phyloP scores from a whole-genome alignment of 2,329 filamentous ascomycete genomes.

The Scorias spongiosa region DNA sequence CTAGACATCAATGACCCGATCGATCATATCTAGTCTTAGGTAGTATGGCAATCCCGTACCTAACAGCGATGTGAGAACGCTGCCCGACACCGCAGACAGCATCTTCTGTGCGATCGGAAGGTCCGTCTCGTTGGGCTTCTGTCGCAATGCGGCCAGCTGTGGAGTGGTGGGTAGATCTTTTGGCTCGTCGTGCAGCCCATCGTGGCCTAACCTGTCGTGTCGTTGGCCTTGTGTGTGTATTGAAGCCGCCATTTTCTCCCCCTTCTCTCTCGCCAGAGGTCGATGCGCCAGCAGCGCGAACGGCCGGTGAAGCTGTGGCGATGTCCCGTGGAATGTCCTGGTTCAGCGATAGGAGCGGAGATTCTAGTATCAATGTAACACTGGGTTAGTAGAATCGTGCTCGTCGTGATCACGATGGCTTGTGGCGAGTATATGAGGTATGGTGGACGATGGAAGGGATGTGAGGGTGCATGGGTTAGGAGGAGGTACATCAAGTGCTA shows the following conservation, averaged over 20 bases:
- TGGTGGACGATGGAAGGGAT: background rate
- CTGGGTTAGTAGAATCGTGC: background rate
- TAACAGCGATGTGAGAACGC: constrained; percentile 73
- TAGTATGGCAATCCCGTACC: constrained; percentile 38
- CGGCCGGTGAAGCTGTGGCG: constrained; percentile 1
- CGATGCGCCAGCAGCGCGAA: constrained; percentile 6
- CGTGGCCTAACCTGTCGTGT: constrained; percentile 22
- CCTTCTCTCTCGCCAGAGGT: constrained; percentile 3
- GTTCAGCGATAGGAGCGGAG: background rate
- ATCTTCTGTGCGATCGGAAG: constrained; percentile 83
- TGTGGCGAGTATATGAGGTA: background rate
- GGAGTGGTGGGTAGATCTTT: constrained; percentile 7
- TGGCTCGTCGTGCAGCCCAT: constrained; percentile 1
- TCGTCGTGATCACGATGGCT: background rate
- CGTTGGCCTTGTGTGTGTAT: constrained; percentile 21
- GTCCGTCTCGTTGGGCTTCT: constrained; percentile 35
- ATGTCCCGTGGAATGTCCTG: too few species aligned
- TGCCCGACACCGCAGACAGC: constrained; percentile 83
- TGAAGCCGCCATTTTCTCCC: constrained; percentile 6
- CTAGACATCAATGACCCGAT: constrained; percentile 1
- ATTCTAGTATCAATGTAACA: background rate
- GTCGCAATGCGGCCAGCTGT: constrained; percentile 2
- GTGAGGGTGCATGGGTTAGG: background rate
- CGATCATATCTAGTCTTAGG: background rate
- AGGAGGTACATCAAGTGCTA: background rate